Evolutionary conservation across 2,329 filamentous ascomycete genomes (phyloP).

Genomic region (Eutypa lata): DNA sequence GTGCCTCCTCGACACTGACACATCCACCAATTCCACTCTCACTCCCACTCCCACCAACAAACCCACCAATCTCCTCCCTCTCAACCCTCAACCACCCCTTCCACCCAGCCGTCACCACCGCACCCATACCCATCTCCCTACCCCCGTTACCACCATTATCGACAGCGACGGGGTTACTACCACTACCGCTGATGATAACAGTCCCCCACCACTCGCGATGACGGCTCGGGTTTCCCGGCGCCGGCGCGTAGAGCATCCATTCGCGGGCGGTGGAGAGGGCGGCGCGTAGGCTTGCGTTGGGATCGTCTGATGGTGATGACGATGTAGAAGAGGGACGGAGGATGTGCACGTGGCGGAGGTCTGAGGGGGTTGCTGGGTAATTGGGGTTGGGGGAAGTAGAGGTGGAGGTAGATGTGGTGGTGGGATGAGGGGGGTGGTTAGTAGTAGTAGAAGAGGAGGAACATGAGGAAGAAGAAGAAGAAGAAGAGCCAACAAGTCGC

Average conservation of each 20-base stretch:
- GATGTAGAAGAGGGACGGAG: slow-evolving; percentile 30
- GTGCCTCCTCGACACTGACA: slow-evolving; percentile 42
- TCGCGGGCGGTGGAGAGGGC: slow-evolving; percentile 39
- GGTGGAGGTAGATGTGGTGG: neutral
- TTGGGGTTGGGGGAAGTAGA: neutral
- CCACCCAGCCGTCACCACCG: slow-evolving; percentile 36
- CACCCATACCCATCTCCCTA: slow-evolving; percentile 14
- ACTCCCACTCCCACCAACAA: slow-evolving; percentile 29
- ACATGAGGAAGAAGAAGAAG: neutral
- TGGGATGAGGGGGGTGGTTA: neutral
- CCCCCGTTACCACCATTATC: neutral
- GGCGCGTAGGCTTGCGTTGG: slow-evolving; percentile 20
- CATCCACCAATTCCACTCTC: too few relatives aligned
- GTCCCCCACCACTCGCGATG: slow-evolving; percentile 57
- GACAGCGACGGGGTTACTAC: slow-evolving; percentile 28
- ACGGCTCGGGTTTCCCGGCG: slow-evolving; percentile 35
- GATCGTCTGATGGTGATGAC: neutral
- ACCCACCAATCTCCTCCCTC: slow-evolving; percentile 37
- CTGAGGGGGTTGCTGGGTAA: slow-evolving; percentile 21
- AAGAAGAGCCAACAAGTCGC: slow-evolving; percentile 30
- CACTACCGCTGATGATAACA: slow-evolving; percentile 45
- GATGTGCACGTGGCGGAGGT: slow-evolving; percentile 51
- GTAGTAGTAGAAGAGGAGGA: neutral
- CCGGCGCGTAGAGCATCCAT: slow-evolving; percentile 49
- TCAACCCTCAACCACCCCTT: slow-evolving; percentile 54